These are phyloP conservation scores for Paecilomyces formosus DNA, from an alignment of 2,329 filamentous ascomycete species.

Conservation along the genomic window DNA sequence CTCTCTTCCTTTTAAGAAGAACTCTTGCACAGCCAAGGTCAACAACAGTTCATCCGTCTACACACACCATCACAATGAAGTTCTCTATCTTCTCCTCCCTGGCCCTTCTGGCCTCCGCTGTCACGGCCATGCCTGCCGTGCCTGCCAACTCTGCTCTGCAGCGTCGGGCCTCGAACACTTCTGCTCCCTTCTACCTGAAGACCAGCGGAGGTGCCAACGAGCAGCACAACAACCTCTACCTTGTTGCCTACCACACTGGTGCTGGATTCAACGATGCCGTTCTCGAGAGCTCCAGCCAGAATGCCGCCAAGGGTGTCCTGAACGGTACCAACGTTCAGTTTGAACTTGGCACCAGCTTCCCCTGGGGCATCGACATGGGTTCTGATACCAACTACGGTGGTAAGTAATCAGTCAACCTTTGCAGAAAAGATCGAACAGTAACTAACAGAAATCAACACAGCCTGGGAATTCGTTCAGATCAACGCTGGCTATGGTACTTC, in stretches of 20 bases:
- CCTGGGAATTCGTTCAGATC: slow-evolving; percentile 29
- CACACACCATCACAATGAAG: background rate
- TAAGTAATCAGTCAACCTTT: slow-evolving; percentile 13
- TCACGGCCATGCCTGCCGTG: slow-evolving; percentile 18
- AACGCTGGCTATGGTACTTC: slow-evolving; percentile 23
- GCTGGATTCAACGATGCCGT: slow-evolving; percentile 33
- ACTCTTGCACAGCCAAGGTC: background rate
- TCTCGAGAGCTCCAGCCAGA: slow-evolving; percentile 14
- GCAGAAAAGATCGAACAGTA: background rate
- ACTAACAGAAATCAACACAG: slow-evolving; percentile 10
- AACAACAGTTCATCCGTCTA: background rate
- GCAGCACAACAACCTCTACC: slow-evolving; percentile 27
- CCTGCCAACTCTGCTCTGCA: slow-evolving; percentile 1
- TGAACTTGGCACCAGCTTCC: slow-evolving; percentile 18
- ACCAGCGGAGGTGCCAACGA: slow-evolving; percentile 18
- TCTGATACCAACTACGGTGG: slow-evolving; percentile 25
- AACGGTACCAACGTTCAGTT: slow-evolving; percentile 26
- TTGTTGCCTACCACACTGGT: slow-evolving; percentile 33
- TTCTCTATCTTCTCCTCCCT: slow-evolving; percentile 9
- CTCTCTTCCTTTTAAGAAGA: background rate
- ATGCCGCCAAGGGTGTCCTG: slow-evolving; percentile 20
- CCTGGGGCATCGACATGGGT: slow-evolving; percentile 23
- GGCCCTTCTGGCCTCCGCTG: slow-evolving; percentile 19
- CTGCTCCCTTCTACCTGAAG: slow-evolving; percentile 26
- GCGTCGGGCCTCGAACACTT: slow-evolving; percentile 10